Evolutionary conservation across 2,329 filamentous ascomycete genomes (phyloP), one percentile per base, ranked within the genome.

Genomic region (Ilyonectria robusta): DNA sequence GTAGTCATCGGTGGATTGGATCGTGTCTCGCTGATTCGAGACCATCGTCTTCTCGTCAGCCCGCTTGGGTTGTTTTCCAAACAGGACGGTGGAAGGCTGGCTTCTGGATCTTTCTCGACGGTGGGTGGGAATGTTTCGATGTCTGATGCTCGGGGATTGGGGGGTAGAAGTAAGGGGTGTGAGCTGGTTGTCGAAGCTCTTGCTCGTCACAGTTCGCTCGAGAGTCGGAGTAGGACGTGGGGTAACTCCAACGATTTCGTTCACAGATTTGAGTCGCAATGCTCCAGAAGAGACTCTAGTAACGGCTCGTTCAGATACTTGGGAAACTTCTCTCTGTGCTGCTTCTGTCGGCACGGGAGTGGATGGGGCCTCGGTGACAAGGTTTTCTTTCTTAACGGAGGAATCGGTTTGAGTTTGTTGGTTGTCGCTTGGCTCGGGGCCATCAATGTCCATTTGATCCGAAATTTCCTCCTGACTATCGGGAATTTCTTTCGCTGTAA

Each of bases 31-130:
- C 51, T 81, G 80, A 29, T 76, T 81, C 17, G 82, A 71, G 17
- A 84, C 77, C 4, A 86, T 72, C 23, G 81, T 75, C 50, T 86
- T 86, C 40, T 89, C 87, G 15, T 85, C 81, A 21, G 80, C 72
- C 53, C 83, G 84, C 70, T 84, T 84, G 1, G 83, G 82, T 62
- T 90, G 89, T 75, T 93, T 94, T 3, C 92, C 91, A 77, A 97
- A 96, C 0, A 95, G 86, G 4, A 96, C 93, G 0, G 90, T 93
- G 1, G 92, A 94, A 15, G 92, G 84, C 72, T 92, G 92, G 69
- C 86, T 89, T 75, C 90, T 92, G 57, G 88, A 86, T 69, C 85
- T 87, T 35, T 88, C 84, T 71, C 87, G 89, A 44, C 82, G 82
- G 65, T 87, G 86, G 31, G 71, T 70, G 7, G 78, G 69, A 8